Conservation (phyloP, 495 filamentous ascomycete species). For the Aspergillus affinis region DNA sequence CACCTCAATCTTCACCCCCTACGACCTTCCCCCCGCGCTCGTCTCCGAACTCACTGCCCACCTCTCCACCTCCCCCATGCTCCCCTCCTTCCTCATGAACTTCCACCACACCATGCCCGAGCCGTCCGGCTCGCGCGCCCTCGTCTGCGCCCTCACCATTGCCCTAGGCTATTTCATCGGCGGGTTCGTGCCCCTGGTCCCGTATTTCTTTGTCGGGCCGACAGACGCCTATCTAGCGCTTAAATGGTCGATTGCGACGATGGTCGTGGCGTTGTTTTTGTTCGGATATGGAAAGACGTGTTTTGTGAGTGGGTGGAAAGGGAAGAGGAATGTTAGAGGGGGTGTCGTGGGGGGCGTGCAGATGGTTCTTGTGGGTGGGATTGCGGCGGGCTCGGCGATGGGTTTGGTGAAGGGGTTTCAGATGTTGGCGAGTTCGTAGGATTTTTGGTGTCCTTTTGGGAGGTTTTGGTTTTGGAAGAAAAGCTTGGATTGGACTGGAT, state of each 20-base stretch:
- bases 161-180: constrained; percentile 73
- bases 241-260: constrained; percentile 66
- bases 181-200: constrained; percentile 69
- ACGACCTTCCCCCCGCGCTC: constrained; percentile 49
- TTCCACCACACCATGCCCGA: constrained; percentile 56
- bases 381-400: constrained; percentile 66
- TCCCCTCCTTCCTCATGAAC: constrained; percentile 56
- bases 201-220: constrained; percentile 68
- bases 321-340: constrained; percentile 37
- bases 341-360: constrained; percentile 52
- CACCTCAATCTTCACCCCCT: constrained; percentile 50
- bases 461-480: too few species aligned
- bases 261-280: constrained; percentile 65
- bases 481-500: too few species aligned
- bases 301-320: constrained; percentile 45
- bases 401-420: constrained; percentile 60
- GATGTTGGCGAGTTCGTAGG: constrained; percentile 26
- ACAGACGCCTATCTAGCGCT: constrained; percentile 59
- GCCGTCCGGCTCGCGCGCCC: constrained; percentile 51
- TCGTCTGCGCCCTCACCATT: constrained; percentile 64
- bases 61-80: constrained; percentile 47
- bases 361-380: constrained; percentile 66
- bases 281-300: constrained; percentile 75
- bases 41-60: constrained; percentile 45
- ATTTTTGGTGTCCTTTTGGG: too few species aligned